Evolutionary conservation across 2,329 filamentous ascomycete genomes (phyloP), one percentile per base, ranked within the genome.

Genomic region (Periconia sp.): DNA sequence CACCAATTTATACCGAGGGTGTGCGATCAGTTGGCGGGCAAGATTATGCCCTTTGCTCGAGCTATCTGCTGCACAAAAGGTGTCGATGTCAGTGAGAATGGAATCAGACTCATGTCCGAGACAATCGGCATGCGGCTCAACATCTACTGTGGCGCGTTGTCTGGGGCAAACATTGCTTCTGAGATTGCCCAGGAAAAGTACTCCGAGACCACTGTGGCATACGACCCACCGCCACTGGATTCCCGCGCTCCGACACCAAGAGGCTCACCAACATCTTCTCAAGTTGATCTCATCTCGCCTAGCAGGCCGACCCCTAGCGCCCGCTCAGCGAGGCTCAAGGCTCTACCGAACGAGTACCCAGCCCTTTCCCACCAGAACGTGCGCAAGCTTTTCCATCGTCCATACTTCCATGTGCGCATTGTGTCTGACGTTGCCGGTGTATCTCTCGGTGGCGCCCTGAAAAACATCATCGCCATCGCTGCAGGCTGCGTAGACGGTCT

Each of bases 31-130:
- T 79, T 99, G 50, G 81, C 87, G 63, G 94, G 92, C 48, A 86
- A 96, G 61, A 95, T 96, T 54, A 74, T 96, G 21, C 94, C 94
- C 5, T 97, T 85, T 63, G 92, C 94, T 18, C 85, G 95, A 51
- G 94, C 91, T 46, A 91, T 99, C 65, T 95, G 90, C 67, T 99
- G 94, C 73, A 96, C 97, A 76, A 99, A 99, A 79, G 94, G 94
- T 58, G 92, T 99, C 49, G 88, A 95, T 58, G 94, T 99, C 23
- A 86, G 88, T 4, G 88, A 92, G 61, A 85, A 89, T 36, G 89
- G 88, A 41, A 85, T 97, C 57, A 86, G 85, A 61, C 81, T 99
- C 40, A 96, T 99, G 76, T 95, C 89, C 40, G 94, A 99, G 74
- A 90, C 87, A 70, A 99, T 99, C 65, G 92, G 92, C 43, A 85